These are phyloP conservation scores for Solanum peruvianum DNA, from an alignment of 257 asterid species.

Conservation along the genomic window DNA sequence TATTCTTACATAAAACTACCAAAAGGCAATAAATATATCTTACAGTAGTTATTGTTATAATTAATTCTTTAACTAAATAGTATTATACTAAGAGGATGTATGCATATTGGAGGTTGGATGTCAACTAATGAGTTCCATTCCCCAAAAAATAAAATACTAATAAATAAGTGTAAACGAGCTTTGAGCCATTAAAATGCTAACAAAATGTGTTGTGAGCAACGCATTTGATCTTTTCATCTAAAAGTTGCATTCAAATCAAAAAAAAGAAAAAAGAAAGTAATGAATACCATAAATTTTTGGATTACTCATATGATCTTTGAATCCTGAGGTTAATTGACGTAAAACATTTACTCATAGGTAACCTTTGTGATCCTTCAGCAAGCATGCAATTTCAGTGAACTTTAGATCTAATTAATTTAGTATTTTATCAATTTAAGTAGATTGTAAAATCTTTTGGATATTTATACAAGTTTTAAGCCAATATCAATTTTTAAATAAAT, in stretches of 20 bases:
- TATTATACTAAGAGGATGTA: background rate
- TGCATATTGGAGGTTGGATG: background rate
- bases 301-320: background rate
- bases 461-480: background rate
- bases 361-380: background rate
- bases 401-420: background rate
- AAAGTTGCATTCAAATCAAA: background rate
- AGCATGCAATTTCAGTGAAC: background rate
- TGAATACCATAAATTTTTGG: background rate
- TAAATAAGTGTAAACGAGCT: background rate
- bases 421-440: background rate
- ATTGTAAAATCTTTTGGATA: background rate
- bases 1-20: background rate
- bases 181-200: background rate
- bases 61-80: background rate
- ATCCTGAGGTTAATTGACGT: background rate
- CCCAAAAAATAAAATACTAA: background rate
- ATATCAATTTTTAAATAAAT: background rate
- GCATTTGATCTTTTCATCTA: background rate
- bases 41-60: background rate
- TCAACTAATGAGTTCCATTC: background rate
- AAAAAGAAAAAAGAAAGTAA: background rate
- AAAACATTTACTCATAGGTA: background rate
- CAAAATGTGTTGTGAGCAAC: background rate
- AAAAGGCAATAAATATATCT: background rate